Percentiles rank a stretch among this genome's conserved stretches.
Evolutionary conservation across 2,329 filamentous ascomycete genomes (phyloP).

Genomic region (Arthrinium phaeospermum): DNA sequence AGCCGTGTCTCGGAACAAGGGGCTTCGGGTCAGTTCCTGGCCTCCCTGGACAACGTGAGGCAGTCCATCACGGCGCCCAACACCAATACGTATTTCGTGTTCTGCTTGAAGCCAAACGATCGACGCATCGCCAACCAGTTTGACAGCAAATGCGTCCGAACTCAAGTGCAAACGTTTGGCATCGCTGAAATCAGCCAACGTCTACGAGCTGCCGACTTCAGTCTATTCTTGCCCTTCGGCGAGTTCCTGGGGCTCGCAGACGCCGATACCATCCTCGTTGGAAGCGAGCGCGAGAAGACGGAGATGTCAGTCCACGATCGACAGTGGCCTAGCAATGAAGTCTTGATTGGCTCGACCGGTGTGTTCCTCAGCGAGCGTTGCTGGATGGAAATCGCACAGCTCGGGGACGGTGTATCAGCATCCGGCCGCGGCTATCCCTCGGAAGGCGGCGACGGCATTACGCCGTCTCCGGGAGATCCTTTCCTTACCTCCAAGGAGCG

Average conservation of each 20-base stretch:
- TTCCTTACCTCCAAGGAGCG: conserved; percentile 70
- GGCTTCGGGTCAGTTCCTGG: conserved; percentile 89
- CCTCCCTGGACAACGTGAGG: conserved; percentile 87
- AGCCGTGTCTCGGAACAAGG: conserved; percentile 72
- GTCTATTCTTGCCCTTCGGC: conserved; percentile 91
- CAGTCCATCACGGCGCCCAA: conserved; percentile 82
- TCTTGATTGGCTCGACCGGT: conserved; percentile 87
- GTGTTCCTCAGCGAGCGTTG: conserved; percentile 95
- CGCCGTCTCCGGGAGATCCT: conserved; percentile 61
- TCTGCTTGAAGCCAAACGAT: conserved; percentile 97
- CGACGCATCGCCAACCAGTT: conserved; percentile 97
- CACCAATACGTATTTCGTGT: conserved; percentile 94
- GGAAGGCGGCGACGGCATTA: conserved; percentile 67
- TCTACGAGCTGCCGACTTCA: conserved; percentile 92
- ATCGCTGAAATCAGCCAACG: conserved; percentile 97
- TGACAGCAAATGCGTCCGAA: conserved; percentile 96
- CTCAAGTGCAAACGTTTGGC: conserved; percentile 92
- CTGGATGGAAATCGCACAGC: conserved; percentile 87
- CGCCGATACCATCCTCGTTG: conserved; percentile 82
- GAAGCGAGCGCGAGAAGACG: conserved; percentile 89
- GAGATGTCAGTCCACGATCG: conserved; percentile 92
- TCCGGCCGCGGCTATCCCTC: conserved; percentile 59
- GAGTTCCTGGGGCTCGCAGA: conserved; percentile 93
- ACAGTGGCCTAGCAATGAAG: conserved; percentile 91
- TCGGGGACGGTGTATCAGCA: conserved; percentile 67